phyloP scores from a whole-genome alignment of 768 basidiomycete species.

The Grammothele lineata region DNA sequence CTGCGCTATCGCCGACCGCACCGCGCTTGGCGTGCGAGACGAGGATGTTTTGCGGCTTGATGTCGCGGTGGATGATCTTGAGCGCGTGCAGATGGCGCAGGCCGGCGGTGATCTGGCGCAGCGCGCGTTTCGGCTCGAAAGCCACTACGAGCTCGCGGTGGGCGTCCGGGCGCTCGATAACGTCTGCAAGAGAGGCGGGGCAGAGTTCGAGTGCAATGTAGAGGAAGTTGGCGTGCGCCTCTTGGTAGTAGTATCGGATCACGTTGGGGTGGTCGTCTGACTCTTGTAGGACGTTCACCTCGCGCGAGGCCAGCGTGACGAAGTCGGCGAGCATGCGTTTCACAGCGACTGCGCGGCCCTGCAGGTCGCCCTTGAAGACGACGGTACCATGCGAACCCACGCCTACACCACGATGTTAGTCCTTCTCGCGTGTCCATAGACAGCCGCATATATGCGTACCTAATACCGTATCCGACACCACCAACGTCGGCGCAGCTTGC shows the following conservation, averaged over 20 bases:
- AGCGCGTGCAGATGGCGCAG: constrained; percentile 87
- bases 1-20: constrained; percentile 37
- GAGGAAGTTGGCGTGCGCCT: constrained; percentile 87
- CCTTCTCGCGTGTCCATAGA: no score
- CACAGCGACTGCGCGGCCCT: constrained; percentile 96
- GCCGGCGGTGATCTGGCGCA: constrained; percentile 84
- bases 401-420: no score
- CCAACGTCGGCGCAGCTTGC: constrained; percentile 43
- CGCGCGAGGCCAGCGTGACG: constrained; percentile 88
- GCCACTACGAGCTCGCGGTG: constrained; percentile 72
- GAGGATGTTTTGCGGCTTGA: constrained; percentile 98
- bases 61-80: constrained; percentile 96
- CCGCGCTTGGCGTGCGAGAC: constrained; percentile 67
- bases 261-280: constrained; percentile 99
- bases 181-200: constrained; percentile 83
- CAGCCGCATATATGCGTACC: constrained; percentile 41
- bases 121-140: constrained; percentile 85
- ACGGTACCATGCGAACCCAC: constrained; percentile 97
- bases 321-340: constrained; percentile 95
- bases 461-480: constrained; percentile 70
- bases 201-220: constrained; percentile 97
- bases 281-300: constrained; percentile 92
- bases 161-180: constrained; percentile 76
- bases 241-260: constrained; percentile 97
- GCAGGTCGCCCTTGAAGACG: constrained; percentile 91